These are phyloP conservation scores for Gentiana macrophylla DNA, from an alignment of 257 asterid species.

Conservation along the genomic window DNA sequence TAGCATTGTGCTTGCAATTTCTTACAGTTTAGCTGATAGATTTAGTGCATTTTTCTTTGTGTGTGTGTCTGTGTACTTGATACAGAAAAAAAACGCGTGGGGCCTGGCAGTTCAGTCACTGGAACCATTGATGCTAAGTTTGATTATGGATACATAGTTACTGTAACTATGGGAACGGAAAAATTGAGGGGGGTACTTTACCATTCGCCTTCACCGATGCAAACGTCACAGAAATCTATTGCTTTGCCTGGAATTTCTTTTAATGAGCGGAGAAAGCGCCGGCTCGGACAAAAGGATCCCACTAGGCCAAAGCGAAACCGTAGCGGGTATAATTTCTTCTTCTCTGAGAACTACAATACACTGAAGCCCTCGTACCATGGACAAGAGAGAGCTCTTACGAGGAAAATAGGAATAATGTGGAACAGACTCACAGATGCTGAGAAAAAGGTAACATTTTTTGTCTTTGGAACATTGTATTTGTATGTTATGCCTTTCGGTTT, in stretches of 20 bases:
- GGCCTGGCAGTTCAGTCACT: conserved; percentile 42
- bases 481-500: background rate
- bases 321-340: conserved; percentile 89
- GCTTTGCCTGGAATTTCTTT: conserved; percentile 25
- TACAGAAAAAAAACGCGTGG: conserved; percentile 43
- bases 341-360: conserved; percentile 71
- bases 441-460: conserved; percentile 42
- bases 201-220: conserved; percentile 36
- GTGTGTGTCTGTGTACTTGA: background rate
- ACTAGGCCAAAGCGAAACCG: conserved; percentile 64
- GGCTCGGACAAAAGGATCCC: conserved; percentile 45
- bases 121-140: conserved; percentile 93
- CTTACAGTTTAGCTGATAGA: conserved; percentile 2
- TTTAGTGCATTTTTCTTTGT: background rate
- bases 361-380: conserved; percentile 77
- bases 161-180: conserved; percentile 61
- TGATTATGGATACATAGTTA: conserved; percentile 69
- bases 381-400: conserved; percentile 74
- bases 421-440: conserved; percentile 67
- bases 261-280: conserved; percentile 39
- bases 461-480: background rate
- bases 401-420: conserved; percentile 76
- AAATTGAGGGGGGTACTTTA: conserved; percentile 75
- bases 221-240: conserved; percentile 22
- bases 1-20: background rate